Conservation (phyloP, 306 rosid genomes). For the Betula pendula region DNA sequence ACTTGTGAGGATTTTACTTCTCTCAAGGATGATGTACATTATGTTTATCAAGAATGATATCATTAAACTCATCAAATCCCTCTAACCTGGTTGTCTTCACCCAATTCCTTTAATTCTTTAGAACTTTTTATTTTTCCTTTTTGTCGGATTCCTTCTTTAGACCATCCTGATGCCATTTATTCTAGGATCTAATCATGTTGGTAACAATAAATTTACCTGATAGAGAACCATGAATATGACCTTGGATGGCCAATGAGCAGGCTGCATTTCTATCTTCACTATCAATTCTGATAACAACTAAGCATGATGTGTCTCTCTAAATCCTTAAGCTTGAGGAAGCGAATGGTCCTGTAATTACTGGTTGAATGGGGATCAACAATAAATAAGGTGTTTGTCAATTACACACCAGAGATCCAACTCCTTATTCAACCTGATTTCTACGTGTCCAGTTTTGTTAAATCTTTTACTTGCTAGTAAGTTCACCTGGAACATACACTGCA, state of each 20-base stretch:
- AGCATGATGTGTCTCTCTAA: not conserved
- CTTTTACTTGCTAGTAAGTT: not conserved
- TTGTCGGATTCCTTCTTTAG: not conserved
- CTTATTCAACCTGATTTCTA: not conserved
- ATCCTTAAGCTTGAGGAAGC: not conserved
- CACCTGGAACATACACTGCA: not conserved
- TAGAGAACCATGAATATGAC: not conserved
- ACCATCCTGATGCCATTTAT: not conserved
- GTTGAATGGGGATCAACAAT: not conserved
- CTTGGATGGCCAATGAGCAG: not conserved
- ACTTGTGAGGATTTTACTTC: not conserved
- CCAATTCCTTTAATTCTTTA: not conserved
- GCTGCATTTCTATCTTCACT: not conserved
- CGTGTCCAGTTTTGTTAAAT: not conserved
- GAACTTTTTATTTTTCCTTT: not conserved
- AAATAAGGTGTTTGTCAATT: not conserved
- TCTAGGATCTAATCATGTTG: not conserved
- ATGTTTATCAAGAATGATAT: not conserved
- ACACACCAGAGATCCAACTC: not conserved
- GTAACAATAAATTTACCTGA: not conserved
- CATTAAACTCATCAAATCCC: not conserved
- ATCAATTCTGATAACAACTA: not conserved
- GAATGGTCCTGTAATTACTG: not conserved
- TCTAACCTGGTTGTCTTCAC: not conserved
- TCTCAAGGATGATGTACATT: not conserved